A percentile compares a stretch with the other conserved stretches of the same genome.
Conservation (phyloP, 2,329 filamentous ascomycete species). For the Ceratocystis eucalypticola region DNA sequence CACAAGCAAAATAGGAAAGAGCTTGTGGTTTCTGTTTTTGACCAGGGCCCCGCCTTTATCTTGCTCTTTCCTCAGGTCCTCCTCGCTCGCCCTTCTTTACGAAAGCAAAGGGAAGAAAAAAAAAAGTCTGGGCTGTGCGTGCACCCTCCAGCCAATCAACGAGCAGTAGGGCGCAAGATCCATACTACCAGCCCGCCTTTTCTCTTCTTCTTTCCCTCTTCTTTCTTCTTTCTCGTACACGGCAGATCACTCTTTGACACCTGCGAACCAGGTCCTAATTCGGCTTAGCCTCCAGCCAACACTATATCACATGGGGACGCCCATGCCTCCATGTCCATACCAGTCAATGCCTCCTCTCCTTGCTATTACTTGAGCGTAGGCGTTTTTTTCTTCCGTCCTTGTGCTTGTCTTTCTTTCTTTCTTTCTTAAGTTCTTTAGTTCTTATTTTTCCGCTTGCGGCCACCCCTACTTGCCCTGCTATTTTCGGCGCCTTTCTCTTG, state of each 20-base stretch:
- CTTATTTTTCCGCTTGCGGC: background rate
- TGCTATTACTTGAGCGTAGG: background rate
- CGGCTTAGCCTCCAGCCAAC: background rate
- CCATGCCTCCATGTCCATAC: too few species aligned
- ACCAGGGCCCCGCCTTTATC: background rate
- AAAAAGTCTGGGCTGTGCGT: background rate
- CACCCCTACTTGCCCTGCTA: background rate
- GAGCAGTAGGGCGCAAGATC: background rate
- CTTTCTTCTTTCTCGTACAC: background rate
- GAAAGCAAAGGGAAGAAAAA: background rate
- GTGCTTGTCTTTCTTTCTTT: background rate
- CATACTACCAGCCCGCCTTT: conserved; percentile 4
- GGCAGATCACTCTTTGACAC: conserved; percentile 4
- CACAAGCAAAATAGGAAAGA: background rate
- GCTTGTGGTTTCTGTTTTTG: background rate
- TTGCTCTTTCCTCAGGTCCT: background rate
- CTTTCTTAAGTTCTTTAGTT: background rate
- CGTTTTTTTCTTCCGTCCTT: background rate
- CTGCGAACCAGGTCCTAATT: background rate
- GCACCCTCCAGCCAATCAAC: background rate
- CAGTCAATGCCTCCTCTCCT: too few species aligned
- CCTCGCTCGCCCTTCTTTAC: background rate
- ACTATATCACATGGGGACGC: background rate
- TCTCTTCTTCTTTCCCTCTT: background rate
- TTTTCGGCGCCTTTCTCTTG: background rate